Percentiles rank a stretch among this genome's conserved stretches.
Conservation (phyloP, 192 early-diverging fungal genomes). For the Gaertneriomyces semiglobifer region DNA sequence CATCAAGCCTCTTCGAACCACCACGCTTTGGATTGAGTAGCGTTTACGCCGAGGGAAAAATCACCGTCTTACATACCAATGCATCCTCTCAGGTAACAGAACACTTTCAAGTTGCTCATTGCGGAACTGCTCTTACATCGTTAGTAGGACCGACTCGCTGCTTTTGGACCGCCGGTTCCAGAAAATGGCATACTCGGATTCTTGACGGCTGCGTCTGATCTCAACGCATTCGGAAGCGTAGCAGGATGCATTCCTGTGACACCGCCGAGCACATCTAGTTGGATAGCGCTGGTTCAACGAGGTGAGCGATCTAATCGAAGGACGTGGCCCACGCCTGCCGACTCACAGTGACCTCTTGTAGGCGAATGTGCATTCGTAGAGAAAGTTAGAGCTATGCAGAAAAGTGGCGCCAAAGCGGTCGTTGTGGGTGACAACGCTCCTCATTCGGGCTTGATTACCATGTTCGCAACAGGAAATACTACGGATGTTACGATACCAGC, state of each 20-base stretch:
- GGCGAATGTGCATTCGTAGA: slow-evolving; percentile 78
- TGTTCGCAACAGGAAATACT: slow-evolving; percentile 81
- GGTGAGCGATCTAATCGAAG: slow-evolving; percentile 28
- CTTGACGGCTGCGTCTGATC: slow-evolving; percentile 56
- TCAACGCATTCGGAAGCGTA: slow-evolving; percentile 44
- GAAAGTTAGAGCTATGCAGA: slow-evolving; percentile 90
- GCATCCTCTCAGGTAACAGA: slow-evolving; percentile 13
- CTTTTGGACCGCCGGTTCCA: slow-evolving; percentile 77
- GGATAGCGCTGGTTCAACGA: slow-evolving; percentile 84
- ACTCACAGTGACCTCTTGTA: background rate
- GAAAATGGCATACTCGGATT: slow-evolving; percentile 68
- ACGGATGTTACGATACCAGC: slow-evolving; percentile 83
- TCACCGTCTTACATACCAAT: slow-evolving; percentile 20
- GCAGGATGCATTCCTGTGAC: slow-evolving; percentile 44
- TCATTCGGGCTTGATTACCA: slow-evolving; percentile 68
- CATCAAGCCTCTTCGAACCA: background rate
- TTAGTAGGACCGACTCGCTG: slow-evolving; percentile 65
- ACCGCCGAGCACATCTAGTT: slow-evolving; percentile 30
- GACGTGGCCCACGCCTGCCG: background rate
- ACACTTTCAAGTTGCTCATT: background rate
- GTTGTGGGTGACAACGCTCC: slow-evolving; percentile 76
- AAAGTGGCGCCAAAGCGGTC: slow-evolving; percentile 75
- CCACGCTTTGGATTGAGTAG: background rate
- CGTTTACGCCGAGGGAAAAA: slow-evolving; percentile 12
- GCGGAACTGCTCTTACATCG: background rate